Base-by-base conservation (phyloP, 2,329 filamentous ascomycete genomes). In the Apiospora saccharicola region DNA sequence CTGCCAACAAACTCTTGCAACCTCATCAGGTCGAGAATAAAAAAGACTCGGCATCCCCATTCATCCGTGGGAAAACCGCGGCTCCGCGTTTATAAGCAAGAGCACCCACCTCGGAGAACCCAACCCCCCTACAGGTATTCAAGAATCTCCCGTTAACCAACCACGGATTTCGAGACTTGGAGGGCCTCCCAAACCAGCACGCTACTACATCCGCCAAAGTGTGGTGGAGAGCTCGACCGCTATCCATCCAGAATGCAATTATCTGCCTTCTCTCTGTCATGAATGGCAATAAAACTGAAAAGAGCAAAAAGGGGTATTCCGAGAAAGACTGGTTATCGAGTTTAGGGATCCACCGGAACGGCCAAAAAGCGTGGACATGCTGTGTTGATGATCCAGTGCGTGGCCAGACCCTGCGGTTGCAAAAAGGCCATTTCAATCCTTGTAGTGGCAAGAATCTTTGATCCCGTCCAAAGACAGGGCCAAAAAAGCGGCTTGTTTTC, bases 251-350 rank as follows among this genome's bases (percentile, higher is more conserved):
- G 30, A 37, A 64, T 34, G 30, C 30, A 64, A 24, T 41, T 34
- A 22, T 24, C 34, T 34, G 41, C 22, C 57, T 16, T 34, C 30
- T 41, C 19, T 41, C 57, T 34, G 41, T 41, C 30, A 64, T 41
- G 8, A 22, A 64, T 64, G 57, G 57, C 30, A 64, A 64, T 64
- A 64, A 41, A 57, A 64, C 57, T 64, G 57, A 64, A 64, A 64
- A 41, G n/a, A 41, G 57, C 34, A 64, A 64, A 41, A 64, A 64
- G 41, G 57, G 57, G 57, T 64, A 64, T 64, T 64, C 57, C 57
- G 57, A 64, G 34, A 64, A 41, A 41, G 57, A 64, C 57, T 64
- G 57, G 10, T 64, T 34, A n/a, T n/a, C 30, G 57, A 41, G 19
- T 41, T 41, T 34, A 64, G 30, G 53, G 34, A 34, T 41, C 30